phyloP scores from a whole-genome alignment of 331 rosid species.

The Cydonia oblonga region DNA sequence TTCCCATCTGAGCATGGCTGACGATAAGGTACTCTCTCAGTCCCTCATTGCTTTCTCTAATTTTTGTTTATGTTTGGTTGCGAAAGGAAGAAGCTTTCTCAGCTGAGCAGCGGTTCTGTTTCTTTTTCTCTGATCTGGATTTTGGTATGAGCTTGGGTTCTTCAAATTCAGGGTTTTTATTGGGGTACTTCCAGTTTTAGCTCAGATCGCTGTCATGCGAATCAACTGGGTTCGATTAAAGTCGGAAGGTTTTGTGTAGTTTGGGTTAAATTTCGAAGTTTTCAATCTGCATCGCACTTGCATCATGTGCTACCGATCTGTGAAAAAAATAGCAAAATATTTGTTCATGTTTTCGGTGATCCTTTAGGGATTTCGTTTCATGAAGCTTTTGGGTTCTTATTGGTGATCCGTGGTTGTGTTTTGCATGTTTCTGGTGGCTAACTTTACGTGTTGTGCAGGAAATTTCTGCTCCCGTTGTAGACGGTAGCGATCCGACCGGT shows the following conservation, averaged over 20 bases:
- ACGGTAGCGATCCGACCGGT: constrained; percentile 85
- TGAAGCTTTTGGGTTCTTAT: not conserved
- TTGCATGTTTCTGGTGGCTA: not conserved
- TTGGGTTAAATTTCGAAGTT: not conserved
- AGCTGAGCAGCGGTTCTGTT: not conserved
- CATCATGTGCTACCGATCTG: not conserved
- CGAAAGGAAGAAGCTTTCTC: not conserved
- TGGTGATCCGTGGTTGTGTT: not conserved
- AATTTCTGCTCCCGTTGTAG: constrained; percentile 66
- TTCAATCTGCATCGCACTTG: not conserved
- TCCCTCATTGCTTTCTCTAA: not conserved
- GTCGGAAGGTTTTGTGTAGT: not conserved
- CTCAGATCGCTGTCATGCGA: not conserved
- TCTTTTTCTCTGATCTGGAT: not conserved
- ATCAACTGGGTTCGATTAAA: not conserved
- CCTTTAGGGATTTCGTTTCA: not conserved
- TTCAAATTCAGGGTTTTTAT: not conserved
- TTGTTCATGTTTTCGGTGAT: not conserved
- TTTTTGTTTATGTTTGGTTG: constrained; percentile 12
- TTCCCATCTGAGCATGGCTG: constrained; percentile 50
- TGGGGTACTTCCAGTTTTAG: not conserved
- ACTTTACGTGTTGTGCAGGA: constrained; percentile 37
- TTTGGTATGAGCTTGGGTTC: not conserved
- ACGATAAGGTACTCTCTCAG: constrained; percentile 59
- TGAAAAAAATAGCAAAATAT: not conserved